Evolutionary conservation across 495 filamentous ascomycete species (phyloP).

Genomic region (Antarctomyces pellizariae): DNA sequence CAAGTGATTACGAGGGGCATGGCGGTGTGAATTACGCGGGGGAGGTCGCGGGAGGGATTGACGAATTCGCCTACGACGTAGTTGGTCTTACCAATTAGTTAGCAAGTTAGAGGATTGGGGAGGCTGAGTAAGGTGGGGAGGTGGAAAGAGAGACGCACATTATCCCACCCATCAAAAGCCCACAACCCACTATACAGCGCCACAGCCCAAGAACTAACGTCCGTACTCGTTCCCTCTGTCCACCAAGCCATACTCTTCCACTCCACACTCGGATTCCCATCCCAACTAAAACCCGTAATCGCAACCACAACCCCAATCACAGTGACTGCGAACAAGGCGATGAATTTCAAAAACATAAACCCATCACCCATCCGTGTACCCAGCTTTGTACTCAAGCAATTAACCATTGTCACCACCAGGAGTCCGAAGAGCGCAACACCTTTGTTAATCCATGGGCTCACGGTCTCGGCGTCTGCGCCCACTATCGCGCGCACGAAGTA

Average conservation of each 20-base stretch:
- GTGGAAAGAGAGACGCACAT: conserved; percentile 31
- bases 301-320: conserved; percentile 80
- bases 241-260: conserved; percentile 86
- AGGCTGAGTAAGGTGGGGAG: not conserved
- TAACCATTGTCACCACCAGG: conserved; percentile 52
- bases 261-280: conserved; percentile 51
- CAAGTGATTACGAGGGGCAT: conserved; percentile 83
- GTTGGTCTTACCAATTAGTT: conserved; percentile 40
- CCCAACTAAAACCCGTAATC: conserved; percentile 53
- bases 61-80: conserved; percentile 94
- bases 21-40: conserved; percentile 85
- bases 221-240: conserved; percentile 71
- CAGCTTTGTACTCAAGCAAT: conserved; percentile 74
- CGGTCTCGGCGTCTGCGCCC: conserved; percentile 51
- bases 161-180: conserved; percentile 99
- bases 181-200: conserved; percentile 88
- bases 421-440: conserved; percentile 60
- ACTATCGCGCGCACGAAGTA: conserved; percentile 75
- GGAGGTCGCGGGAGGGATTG: conserved; percentile 71
- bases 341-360: conserved; percentile 92
- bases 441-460: conserved; percentile 78
- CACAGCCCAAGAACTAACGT: conserved; percentile 65
- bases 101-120: conserved; percentile 1
- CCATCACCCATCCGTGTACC: conserved; percentile 67
- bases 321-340: conserved; percentile 70